Conservation (phyloP, 257 asterid genomes). For the Haberlea rhodopensis region DNA sequence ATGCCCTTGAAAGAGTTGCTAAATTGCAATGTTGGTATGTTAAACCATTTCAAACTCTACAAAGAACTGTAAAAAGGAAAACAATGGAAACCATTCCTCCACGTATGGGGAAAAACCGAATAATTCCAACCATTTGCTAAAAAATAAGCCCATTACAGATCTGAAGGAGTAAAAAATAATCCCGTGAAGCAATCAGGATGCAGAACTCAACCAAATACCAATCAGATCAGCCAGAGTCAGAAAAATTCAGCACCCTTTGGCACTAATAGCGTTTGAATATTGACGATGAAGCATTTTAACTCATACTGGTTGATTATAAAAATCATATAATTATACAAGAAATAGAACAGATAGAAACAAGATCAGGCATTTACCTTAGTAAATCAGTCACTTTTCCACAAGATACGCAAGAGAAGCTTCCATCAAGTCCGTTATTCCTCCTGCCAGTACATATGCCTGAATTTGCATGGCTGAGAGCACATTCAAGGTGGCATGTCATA, state of each 20-base stretch:
- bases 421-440: slow-evolving; percentile 60
- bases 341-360: slow-evolving; percentile 10
- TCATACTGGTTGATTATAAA: neutral
- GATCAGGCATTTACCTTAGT: slow-evolving; percentile 50
- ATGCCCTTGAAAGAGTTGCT: neutral
- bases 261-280: neutral
- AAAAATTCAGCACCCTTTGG: neutral
- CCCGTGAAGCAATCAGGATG: neutral
- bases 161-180: too few relatives aligned
- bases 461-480: slow-evolving; percentile 61
- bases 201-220: neutral
- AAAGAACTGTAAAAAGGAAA: neutral
- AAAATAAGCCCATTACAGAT: neutral
- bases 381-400: slow-evolving; percentile 76
- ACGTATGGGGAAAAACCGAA: neutral
- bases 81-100: neutral
- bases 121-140: neutral
- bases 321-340: neutral
- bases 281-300: neutral
- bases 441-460: slow-evolving; percentile 49
- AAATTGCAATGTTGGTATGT: neutral
- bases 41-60: neutral
- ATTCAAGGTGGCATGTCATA: slow-evolving; percentile 82
- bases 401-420: slow-evolving; percentile 64
- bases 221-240: neutral